phyloP scores from a whole-genome alignment of 306 rosid genomes.

The Hippophae tibetana region DNA sequence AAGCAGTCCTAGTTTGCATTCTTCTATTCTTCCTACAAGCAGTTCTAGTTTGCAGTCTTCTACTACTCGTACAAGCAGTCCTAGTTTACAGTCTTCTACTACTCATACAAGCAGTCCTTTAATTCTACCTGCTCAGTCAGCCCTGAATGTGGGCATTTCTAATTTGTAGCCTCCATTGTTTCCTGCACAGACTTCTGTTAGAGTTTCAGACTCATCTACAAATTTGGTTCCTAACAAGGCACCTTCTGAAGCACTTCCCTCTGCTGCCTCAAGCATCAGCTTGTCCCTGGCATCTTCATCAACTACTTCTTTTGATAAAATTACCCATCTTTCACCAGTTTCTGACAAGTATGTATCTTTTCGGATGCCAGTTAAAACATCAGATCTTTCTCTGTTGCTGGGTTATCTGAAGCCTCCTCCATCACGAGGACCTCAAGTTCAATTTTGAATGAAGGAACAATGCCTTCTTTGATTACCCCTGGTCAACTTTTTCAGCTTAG shows the following conservation, averaged over 20 bases:
- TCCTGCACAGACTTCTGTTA: conserved; percentile 21
- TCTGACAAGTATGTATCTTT: conserved; percentile 16
- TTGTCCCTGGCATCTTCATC: conserved; percentile 14
- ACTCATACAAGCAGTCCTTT: neutral
- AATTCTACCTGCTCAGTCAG: conserved; percentile 7
- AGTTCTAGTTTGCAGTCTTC: too few relatives aligned
- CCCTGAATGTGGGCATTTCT: conserved; percentile 6
- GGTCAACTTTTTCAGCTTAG: conserved; percentile 22
- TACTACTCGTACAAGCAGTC: conserved; percentile 25
- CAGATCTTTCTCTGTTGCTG: conserved; percentile 1
- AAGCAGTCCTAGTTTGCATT: too few relatives aligned
- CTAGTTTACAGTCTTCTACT: neutral
- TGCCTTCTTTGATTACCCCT: conserved; percentile 22
- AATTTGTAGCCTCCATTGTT: conserved; percentile 17
- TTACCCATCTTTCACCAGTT: conserved; percentile 7
- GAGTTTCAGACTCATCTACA: conserved; percentile 17
- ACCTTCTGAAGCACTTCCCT: conserved; percentile 13
- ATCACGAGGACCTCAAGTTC: conserved; percentile 14
- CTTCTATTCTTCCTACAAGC: too few relatives aligned
- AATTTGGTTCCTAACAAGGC: conserved; percentile 13
- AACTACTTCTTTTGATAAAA: conserved; percentile 14
- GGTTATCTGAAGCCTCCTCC: neutral
- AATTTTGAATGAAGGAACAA: conserved; percentile 14
- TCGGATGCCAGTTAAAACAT: conserved; percentile 5
- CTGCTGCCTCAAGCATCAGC: conserved; percentile 7